Base-by-base conservation (phyloP, 371 early-diverging fungal genomes). In the Entomophthora muscae region DNA sequence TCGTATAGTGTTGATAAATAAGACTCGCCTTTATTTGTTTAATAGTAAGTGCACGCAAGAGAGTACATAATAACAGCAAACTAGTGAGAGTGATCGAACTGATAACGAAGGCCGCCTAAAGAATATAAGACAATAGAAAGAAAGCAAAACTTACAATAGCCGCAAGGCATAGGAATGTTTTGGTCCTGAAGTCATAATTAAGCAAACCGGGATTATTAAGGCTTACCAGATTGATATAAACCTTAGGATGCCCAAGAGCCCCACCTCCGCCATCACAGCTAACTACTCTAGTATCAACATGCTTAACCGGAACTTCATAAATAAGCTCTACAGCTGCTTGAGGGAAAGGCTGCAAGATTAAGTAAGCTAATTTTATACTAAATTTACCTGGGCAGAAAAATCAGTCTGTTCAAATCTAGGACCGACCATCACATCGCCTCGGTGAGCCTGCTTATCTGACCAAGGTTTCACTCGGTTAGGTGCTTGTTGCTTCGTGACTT, bases 251-350 rank as follows among this genome's bases (percentile, higher is more conserved):
- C 42, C 95, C 95, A 54, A 95, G 78, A 57, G 91, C 74, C 67
- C 93, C 95, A 31, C 91, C 93, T 84, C 89, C 92, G 69, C 97
- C 97, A 70, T 94, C 86, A 71, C 97, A 96, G 64, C 79, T 75
- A 33, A 85, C 89, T 65, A 80, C 71, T 28, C 93, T 86, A 42
- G 80, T 74, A 29, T 78, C 74, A 27, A 92, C 87, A 68, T 80
- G 71, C 62, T 76, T 82, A 65, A 94, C 76, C 26, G 95, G 93
- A 63, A 87, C 90, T 68, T 88, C 82, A 29, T 86, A 80, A 71
- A 96, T 91, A 67, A 96, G 77, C 53, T 93, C 95, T 59, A 91
- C 86, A 62, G 97, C 97, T 32, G 95, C 88, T 73, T 81, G 75
- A 51, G 93, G 87, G 57, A 83, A 82, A 60, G 97, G 95, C 92